Evolutionary conservation across 306 rosid species (phyloP).

Genomic region (Cucumis hystrix): DNA sequence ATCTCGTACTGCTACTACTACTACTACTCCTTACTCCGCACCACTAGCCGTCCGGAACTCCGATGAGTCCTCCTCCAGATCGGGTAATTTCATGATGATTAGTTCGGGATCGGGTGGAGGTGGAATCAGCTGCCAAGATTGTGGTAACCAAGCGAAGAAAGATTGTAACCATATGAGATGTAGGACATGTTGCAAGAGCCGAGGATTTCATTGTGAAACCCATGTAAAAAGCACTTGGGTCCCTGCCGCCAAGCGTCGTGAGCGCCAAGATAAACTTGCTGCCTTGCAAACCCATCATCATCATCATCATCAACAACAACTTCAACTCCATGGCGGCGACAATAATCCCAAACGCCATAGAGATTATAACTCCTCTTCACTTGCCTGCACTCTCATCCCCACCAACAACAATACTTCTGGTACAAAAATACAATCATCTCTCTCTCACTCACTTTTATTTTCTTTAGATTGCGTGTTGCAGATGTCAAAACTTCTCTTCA

Average conservation of each 20-base stretch:
- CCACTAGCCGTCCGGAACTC: constrained; percentile 39
- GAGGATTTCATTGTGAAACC: constrained; percentile 76
- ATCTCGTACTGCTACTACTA: background rate
- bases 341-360: constrained; percentile 30
- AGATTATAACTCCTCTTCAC: constrained; percentile 36
- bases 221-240: constrained; percentile 95
- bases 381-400: constrained; percentile 47
- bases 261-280: constrained; percentile 39
- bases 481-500: background rate
- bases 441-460: background rate
- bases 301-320: constrained; percentile 14
- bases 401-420: constrained; percentile 7
- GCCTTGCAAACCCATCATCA: constrained; percentile 13
- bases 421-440: background rate
- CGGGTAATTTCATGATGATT: constrained; percentile 34
- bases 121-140: constrained; percentile 79
- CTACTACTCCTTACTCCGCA: constrained; percentile 34
- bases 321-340: constrained; percentile 23
- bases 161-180: constrained; percentile 80
- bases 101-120: constrained; percentile 19
- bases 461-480: constrained; percentile 4
- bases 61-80: constrained; percentile 55
- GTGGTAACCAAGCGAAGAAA: constrained; percentile 95
- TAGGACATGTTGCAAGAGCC: constrained; percentile 87
- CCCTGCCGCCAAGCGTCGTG: constrained; percentile 71